Evolutionary conservation across 1,284 basidiomycete species (phyloP).

Genomic region (Ceratobasidium theobromae): DNA sequence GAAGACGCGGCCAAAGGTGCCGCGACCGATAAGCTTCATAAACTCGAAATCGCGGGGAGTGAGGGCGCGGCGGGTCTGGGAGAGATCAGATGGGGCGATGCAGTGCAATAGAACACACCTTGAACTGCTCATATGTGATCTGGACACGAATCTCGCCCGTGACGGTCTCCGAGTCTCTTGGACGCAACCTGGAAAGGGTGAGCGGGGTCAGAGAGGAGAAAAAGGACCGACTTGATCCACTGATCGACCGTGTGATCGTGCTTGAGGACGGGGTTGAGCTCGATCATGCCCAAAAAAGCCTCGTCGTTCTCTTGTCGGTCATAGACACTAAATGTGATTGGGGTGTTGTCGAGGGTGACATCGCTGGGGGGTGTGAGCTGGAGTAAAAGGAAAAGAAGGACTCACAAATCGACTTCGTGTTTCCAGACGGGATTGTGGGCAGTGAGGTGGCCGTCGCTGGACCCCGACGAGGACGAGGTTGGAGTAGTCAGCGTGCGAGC

Average conservation of each 20-base stretch:
- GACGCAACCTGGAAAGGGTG: conserved; percentile 58
- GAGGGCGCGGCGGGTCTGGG: conserved; percentile 67
- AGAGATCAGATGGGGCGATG: conserved; percentile 34
- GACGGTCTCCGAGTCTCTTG: conserved; percentile 77
- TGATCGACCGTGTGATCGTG: conserved; percentile 96
- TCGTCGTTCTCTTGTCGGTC: conserved; percentile 79
- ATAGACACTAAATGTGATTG: conserved; percentile 88
- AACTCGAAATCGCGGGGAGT: conserved; percentile 96
- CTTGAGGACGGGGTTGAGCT: conserved; percentile 86
- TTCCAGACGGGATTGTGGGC: conserved; percentile 97
- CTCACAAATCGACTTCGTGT: conserved; percentile 96
- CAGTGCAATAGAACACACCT: conserved; percentile 57
- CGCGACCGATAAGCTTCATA: conserved; percentile 96
- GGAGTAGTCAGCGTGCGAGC: conserved; percentile 35
- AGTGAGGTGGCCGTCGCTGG: conserved; percentile 42
- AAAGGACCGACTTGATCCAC: conserved; percentile 80
- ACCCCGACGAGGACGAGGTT: conserved; percentile 26
- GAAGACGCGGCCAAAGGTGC: conserved; percentile 99
- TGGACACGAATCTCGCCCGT: conserved; percentile 94
- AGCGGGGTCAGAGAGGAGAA: conserved; percentile 21
- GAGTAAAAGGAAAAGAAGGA: conserved; percentile 38
- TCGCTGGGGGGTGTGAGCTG: conserved; percentile 60
- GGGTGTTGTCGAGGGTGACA: conserved; percentile 88
- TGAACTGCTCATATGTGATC: conserved; percentile 87
- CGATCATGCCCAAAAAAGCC: conserved; percentile 87